Conservation (phyloP, 2,329 filamentous ascomycete species). For the Anisogramma anomala region DNA sequence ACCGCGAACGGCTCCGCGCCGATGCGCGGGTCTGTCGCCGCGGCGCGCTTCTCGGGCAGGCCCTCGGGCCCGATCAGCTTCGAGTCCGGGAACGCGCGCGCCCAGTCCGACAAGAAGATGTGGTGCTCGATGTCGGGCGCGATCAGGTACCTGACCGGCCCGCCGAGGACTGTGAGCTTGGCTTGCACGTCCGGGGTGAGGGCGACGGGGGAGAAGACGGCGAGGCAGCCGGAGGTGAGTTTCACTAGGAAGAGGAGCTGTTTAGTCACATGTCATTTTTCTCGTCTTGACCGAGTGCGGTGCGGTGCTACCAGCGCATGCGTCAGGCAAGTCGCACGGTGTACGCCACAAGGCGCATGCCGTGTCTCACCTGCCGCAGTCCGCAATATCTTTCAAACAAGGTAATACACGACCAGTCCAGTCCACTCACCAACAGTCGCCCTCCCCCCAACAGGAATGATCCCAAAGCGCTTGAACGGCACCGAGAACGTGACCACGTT, state of each 20-base stretch:
- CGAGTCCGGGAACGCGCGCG: conserved; percentile 63
- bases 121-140: conserved; percentile 90
- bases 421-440: conserved; percentile 61
- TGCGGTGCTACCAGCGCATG: no score
- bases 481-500: conserved; percentile 68
- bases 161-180: conserved; percentile 53
- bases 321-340: not conserved
- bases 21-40: conserved; percentile 45
- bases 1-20: conserved; percentile 49
- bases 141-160: conserved; percentile 69
- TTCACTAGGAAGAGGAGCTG: conserved; percentile 44
- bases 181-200: conserved; percentile 62
- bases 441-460: conserved; percentile 72
- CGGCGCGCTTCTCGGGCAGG: conserved; percentile 68
- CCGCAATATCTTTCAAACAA: not conserved
- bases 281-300: not conserved
- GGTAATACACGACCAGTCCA: not conserved
- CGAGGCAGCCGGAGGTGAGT: conserved; percentile 64
- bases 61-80: conserved; percentile 74
- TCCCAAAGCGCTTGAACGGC: conserved; percentile 73
- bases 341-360: not conserved
- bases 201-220: conserved; percentile 84
- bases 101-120: conserved; percentile 83
- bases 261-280: not conserved
- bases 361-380: not conserved